Conservation (phyloP, 352 stramenopile genomes). For the Globisporangium rhizosaccharum region DNA sequence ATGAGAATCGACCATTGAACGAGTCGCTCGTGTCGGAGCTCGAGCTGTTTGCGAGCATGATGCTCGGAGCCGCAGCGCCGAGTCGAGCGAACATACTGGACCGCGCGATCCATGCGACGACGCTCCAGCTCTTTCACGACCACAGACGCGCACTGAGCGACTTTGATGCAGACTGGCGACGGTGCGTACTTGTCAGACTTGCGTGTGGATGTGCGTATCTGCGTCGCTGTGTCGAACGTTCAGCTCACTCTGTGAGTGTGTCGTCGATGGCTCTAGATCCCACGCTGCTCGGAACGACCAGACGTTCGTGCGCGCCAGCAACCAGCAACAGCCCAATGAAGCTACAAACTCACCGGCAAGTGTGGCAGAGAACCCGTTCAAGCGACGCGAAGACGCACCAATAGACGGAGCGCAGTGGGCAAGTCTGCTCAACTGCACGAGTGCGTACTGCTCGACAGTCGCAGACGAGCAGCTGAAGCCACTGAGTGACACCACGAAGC, state of each 20-base stretch:
- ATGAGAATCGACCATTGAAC: constrained; percentile 38
- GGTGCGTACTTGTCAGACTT: constrained; percentile 16
- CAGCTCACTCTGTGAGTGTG: not conserved
- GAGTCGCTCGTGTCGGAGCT: constrained; percentile 46
- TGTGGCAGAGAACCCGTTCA: constrained; percentile 12
- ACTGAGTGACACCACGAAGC: not conserved
- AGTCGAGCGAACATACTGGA: constrained; percentile 10
- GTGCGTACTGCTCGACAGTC: not conserved
- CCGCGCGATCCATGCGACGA: constrained; percentile 28
- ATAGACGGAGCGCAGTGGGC: not conserved
- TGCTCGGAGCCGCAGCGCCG: constrained; percentile 16
- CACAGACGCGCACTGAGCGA: constrained; percentile 43
- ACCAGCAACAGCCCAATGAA: not conserved
- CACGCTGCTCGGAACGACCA: not conserved
- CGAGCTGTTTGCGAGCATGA: constrained; percentile 30
- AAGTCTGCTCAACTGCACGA: not conserved
- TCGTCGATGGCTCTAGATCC: not conserved
- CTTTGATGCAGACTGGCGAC: constrained; percentile 47
- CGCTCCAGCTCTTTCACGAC: constrained; percentile 40
- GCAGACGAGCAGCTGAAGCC: not conserved
- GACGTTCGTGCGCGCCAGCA: not conserved
- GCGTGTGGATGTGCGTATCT: not conserved
- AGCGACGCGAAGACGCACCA: not conserved
- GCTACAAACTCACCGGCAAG: not conserved
- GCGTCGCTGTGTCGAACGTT: constrained; percentile 4